phyloP scores from a whole-genome alignment of 208 protist species.

The Tritrichomonas musculus region DNA sequence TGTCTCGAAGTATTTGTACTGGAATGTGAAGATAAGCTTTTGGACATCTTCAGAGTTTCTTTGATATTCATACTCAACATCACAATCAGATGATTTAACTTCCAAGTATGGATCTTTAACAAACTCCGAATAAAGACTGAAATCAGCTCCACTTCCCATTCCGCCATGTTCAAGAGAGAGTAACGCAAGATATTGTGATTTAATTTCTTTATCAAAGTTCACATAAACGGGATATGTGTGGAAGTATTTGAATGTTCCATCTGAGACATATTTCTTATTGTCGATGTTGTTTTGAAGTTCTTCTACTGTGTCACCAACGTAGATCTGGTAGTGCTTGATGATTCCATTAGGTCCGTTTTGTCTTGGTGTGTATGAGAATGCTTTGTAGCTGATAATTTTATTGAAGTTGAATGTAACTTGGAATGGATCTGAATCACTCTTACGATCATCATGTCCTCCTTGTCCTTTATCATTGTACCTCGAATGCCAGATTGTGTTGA shows the following conservation, averaged over 20 bases:
- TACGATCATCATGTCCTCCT: not conserved
- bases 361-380: conserved; percentile 24
- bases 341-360: not conserved
- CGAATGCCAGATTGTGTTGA: not conserved
- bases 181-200: not conserved
- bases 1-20: not conserved
- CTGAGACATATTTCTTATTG: not conserved
- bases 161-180: not conserved
- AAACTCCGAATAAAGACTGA: not conserved
- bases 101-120: not conserved
- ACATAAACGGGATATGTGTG: not conserved
- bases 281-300: not conserved
- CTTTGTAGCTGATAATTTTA: not conserved
- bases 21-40: not conserved
- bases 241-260: not conserved
- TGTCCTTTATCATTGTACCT: not conserved
- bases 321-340: not conserved
- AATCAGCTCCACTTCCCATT: not conserved
- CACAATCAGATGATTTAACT: not conserved
- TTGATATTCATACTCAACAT: not conserved
- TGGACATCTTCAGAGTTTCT: not conserved
- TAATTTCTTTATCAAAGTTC: not conserved
- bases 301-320: not conserved
- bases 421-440: not conserved
- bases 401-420: not conserved